Conservation (phyloP, 495 filamentous ascomycete species). For the Usnea hakonensis region DNA sequence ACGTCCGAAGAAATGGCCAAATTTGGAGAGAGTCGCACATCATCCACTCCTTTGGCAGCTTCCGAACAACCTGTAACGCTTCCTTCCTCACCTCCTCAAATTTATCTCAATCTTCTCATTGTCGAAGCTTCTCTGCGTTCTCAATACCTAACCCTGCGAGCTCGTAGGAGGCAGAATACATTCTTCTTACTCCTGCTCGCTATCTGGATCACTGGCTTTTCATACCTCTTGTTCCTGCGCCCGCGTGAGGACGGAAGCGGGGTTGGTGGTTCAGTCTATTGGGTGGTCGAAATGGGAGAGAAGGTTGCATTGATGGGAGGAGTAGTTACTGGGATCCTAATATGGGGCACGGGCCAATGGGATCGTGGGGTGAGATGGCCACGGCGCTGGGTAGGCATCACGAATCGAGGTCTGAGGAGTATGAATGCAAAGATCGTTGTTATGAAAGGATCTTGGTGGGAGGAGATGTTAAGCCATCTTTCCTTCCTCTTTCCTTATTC, state of each 20-base stretch:
- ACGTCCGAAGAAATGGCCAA: slow-evolving; percentile 32
- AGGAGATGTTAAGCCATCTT: slow-evolving; percentile 61
- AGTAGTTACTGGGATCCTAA: slow-evolving; percentile 67
- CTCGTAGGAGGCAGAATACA: slow-evolving; percentile 86
- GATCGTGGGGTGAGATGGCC: slow-evolving; percentile 93
- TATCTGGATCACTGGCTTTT: slow-evolving; percentile 73
- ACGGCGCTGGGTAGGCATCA: slow-evolving; percentile 75
- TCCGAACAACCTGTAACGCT: slow-evolving; percentile 71
- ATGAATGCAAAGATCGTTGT: slow-evolving; percentile 96
- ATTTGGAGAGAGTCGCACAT: slow-evolving; percentile 25
- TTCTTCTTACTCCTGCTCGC: slow-evolving; percentile 78
- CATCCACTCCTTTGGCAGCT: slow-evolving; percentile 37
- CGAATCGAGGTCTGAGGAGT: slow-evolving; percentile 79
- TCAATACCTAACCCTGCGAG: slow-evolving; percentile 83
- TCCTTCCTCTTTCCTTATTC: slow-evolving; percentile 34
- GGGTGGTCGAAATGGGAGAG: slow-evolving; percentile 82
- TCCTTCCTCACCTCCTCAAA: slow-evolving; percentile 90
- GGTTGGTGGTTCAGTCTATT: slow-evolving; percentile 89
- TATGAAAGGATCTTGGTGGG: slow-evolving; percentile 74
- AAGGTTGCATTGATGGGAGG: slow-evolving; percentile 84
- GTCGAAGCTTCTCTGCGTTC: slow-evolving; percentile 89
- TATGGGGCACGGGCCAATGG: slow-evolving; percentile 94
- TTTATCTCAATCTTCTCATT: slow-evolving; percentile 95
- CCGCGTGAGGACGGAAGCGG: slow-evolving; percentile 85
- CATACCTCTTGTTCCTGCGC: slow-evolving; percentile 78